Base-by-base conservation (phyloP, 108 stramenopile genomes). In the Nitzschia palea region DNA sequence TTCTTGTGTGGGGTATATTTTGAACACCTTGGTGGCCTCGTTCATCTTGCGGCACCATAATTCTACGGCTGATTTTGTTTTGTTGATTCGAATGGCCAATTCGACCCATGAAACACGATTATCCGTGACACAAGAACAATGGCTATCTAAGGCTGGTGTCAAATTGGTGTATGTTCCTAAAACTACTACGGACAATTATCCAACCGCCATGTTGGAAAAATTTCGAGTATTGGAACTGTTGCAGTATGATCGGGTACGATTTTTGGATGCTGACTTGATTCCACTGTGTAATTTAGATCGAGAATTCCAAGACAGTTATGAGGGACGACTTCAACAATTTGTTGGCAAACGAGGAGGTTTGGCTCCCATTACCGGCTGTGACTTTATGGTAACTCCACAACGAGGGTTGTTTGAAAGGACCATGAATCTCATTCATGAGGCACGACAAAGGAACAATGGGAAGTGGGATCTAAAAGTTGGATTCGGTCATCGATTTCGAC, bases 221-320 rank as follows among this genome's bases (percentile, higher is more conserved):
- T 83, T 83, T 30, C 61, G 53, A 20, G 44, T 73, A 3, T 36
- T 79, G 33, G 43, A 65, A 20, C 32, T 82, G 74, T 67, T 65
- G n/a, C 64, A 81, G 51, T 88, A 84, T 65, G 48, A 81, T 9
- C 64, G 80, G 0, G 67, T 85, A 0, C 55, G 80, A 31, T 82
- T 83, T 50, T 22, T 88, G 25, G 87, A 88, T 50, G 73, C 79
- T 4, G 87, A 88, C 65, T 47, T 82, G 17, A 55, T 83, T 14
- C 81, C 85, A 9, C 42, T 80, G 22, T 65, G 64, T 23, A 77
- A 81, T 68, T 51, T 81, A 56, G 85, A 86, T 59, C 73, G 34
- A 25, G n/a, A 40, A 18, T 4, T 40, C 15, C 1, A 25, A 10
- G 18, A 18, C 10, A 27, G 42, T 17, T 10, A 25, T 2, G 34